Conservation (phyloP, 2,329 filamentous ascomycete species). For the Stemphylium vesicarium region DNA sequence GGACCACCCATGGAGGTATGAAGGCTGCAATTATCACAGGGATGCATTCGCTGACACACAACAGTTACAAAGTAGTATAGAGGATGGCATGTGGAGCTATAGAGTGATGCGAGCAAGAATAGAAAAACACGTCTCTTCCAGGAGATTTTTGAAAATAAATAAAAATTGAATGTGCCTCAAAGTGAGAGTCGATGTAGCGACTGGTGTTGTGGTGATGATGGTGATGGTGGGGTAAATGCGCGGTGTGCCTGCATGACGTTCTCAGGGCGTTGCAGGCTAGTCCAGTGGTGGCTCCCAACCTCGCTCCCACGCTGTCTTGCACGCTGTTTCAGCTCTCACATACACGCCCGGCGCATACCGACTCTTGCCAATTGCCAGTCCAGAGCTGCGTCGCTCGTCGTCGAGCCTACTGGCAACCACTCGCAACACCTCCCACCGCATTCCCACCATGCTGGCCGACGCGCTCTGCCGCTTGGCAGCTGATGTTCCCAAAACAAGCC, state of each 20-base stretch:
- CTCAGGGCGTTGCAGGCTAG: background rate
- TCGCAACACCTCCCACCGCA: background rate
- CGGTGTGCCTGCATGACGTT: conserved; percentile 21
- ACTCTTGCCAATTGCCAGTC: conserved; percentile 25
- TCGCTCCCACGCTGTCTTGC: background rate
- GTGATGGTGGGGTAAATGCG: conserved; percentile 16
- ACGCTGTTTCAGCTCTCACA: background rate
- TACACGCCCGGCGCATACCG: conserved; percentile 4
- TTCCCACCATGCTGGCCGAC: conserved; percentile 43
- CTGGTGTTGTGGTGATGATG: background rate
- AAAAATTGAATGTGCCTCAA: background rate
- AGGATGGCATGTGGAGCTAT: background rate
- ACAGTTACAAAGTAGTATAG: conserved; percentile 38
- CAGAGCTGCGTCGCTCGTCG: conserved; percentile 22
- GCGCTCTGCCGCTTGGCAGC: conserved; percentile 46
- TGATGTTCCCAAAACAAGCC: conserved; percentile 42
- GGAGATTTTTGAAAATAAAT: no score
- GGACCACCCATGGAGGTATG: conserved; percentile 83
- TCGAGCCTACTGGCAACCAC: conserved; percentile 14
- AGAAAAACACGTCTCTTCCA: background rate
- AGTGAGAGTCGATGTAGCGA: background rate
- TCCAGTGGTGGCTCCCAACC: conserved; percentile 13
- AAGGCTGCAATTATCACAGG: conserved; percentile 3
- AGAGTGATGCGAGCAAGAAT: background rate
- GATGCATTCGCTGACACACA: conserved; percentile 24